Evolutionary conservation across 345 rosid species (phyloP), one percentile per base, ranked within the genome.

Genomic region (Salix udensis): DNA sequence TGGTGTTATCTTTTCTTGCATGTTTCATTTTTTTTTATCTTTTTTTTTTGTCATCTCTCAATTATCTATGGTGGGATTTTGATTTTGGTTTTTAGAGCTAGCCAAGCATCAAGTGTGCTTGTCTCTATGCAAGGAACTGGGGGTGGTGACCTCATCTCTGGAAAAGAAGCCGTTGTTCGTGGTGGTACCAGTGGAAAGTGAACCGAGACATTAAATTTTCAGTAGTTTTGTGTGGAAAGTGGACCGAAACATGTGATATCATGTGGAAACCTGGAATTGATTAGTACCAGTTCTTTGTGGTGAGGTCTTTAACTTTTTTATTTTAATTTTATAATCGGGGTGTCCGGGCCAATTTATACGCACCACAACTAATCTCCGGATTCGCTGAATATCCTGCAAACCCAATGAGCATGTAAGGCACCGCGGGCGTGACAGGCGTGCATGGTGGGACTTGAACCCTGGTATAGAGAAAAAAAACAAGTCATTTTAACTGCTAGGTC

Each of bases 61-160:
- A 2, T 55, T 8, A 21, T 55, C 62, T 55, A n/a, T 9, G 10
- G 62, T 55, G 62, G 28, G n/a, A 55, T 23, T 55, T 55, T 9
- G 62, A 23, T 9, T n/a, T n/a, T 55, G 1, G 9, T 55, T 21
- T 14, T 7, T 58, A n/a, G 55, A 62, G 58, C 60, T 73, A 42
- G 42, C 76, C 30, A 26, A 42, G 76, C 55, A 61, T 62, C 58
- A 62, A 73, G 76, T 62, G 19, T 73, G 53, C 52, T 18, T 72
- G 36, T 72, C 28, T 72, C 28, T 26, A 23, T 73, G 42, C 76
- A 62, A 73, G 68, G 76, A 21, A 67, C 19, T 34, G 4, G 4
- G 34, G 42, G 60, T 31, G 74, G 10, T 24, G 74, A 13, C 40
- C n/a, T 67, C 42, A 19, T 67, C 46, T 21, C 11, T 42, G 70